phyloP scores from a whole-genome alignment of 495 filamentous ascomycete genomes.

The Lichina pygmaea region DNA sequence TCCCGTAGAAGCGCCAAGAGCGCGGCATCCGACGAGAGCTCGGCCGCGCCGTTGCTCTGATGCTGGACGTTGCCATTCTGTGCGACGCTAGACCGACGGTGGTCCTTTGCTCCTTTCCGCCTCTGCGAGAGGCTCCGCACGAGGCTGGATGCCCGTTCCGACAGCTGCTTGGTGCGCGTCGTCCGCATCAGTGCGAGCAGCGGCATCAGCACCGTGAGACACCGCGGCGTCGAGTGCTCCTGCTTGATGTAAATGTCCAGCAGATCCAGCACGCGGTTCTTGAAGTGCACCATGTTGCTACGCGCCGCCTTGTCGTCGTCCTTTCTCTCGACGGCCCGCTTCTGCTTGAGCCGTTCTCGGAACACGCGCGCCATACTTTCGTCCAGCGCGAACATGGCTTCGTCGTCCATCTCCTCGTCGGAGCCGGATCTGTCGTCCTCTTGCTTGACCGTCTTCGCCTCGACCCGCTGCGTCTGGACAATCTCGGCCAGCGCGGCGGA shows the following conservation, averaged over 20 bases:
- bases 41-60: no score
- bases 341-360: conserved; percentile 30
- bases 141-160: conserved; percentile 39
- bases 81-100: not conserved
- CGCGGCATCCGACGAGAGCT: no score
- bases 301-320: conserved; percentile 65
- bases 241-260: conserved; percentile 68
- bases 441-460: conserved; percentile 9
- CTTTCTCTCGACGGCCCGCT: conserved; percentile 31
- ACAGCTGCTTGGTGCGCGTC: conserved; percentile 42
- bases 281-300: conserved; percentile 81
- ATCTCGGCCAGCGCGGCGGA: conserved; percentile 55
- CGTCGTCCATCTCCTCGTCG: conserved; percentile 70
- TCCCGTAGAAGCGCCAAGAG: conserved; percentile 28
- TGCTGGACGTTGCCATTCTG: not conserved
- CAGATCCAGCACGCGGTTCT: conserved; percentile 72
- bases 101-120: conserved; percentile 22
- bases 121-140: conserved; percentile 43
- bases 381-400: conserved; percentile 83
- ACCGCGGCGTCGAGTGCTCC: conserved; percentile 34
- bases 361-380: conserved; percentile 60
- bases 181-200: conserved; percentile 27
- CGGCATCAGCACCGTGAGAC: conserved; percentile 42
- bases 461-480: conserved; percentile 33
- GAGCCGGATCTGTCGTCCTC: conserved; percentile 20